Base-by-base conservation (phyloP, 768 basidiomycete genomes). In the Coprinopsis cinerea region DNA sequence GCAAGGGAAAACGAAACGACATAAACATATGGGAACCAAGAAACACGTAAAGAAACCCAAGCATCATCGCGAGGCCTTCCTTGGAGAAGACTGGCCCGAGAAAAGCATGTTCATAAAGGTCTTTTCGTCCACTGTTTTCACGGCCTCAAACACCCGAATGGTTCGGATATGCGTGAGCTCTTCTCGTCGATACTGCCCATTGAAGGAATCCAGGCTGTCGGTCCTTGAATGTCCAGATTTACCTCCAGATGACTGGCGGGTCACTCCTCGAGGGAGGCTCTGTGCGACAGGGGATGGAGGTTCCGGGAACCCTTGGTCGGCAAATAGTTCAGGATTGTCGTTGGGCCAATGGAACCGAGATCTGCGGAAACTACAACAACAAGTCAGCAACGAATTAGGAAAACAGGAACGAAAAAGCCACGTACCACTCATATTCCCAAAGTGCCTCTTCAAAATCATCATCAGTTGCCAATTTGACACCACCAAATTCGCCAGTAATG, bases 321-420 rank as follows among this genome's bases (percentile, higher is more conserved):
- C 46, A 41, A 58, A 44, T 49, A 55, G 41, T 13, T 57, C 49
- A 46, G 53, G 42, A 43, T 57, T 54, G 61, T 37, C 74, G 34
- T 72, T 66, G 4, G 83, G 82, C 84, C 83, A 87, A 57, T 85
- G 78, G 61, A 87, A 78, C 35, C 85, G 78, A 49, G 68, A 69
- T 45, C 83, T 77, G 34, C 80, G 78, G 67, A 85, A 87, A 52
- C 85, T 88, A 57, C 11, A 53, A 48, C 36, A 55, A 42, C 52
- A n/a, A n/a, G n/a, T n/a, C n/a, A n/a, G n/a, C n/a, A n/a, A n/a
- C n/a, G n/a, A n/a, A n/a, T n/a, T n/a, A n/a, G 44, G 48, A 32
- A 48, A 28, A 45, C 25, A 44, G 67, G 11, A 14, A 39, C 9
- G n/a, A 18, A 26, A 30, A 27, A 23, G 28, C 9, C n/a, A 47